These are phyloP conservation scores for sweet orange (Citrus sinensis) DNA, from an alignment of 345 rosid species.

Conservation along the genomic window DNA sequence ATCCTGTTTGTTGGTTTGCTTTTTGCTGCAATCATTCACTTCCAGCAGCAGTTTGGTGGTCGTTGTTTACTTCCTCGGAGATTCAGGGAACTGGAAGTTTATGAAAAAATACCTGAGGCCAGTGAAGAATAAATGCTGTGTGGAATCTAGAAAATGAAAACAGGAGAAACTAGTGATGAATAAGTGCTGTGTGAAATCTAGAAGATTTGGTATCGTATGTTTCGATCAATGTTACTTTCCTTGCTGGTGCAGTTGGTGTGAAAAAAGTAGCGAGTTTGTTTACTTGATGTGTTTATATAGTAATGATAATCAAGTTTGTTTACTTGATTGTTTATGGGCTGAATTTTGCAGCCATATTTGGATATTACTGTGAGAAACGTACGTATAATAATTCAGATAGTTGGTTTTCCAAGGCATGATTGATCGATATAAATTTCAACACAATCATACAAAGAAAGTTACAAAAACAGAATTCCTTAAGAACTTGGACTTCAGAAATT, in stretches of 20 bases:
- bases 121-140: constrained; percentile 11
- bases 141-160: not conserved
- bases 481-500: too few species aligned
- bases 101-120: constrained; percentile 32
- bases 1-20: constrained; percentile 30
- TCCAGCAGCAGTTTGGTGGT: constrained; percentile 51
- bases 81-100: constrained; percentile 21
- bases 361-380: not conserved
- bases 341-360: not conserved
- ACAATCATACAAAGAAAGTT: too few species aligned
- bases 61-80: constrained; percentile 37
- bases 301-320: too few species aligned
- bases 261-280: not conserved
- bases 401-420: too few species aligned
- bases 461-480: too few species aligned
- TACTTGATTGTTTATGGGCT: not conserved
- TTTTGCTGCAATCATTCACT: constrained; percentile 34
- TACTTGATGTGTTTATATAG: too few species aligned
- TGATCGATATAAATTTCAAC: too few species aligned
- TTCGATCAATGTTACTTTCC: not conserved
- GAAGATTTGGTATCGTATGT: not conserved
- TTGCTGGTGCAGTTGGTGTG: not conserved
- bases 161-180: not conserved
- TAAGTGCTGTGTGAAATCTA: not conserved
- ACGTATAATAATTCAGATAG: too few species aligned